Percentiles rank a stretch among this genome's conserved stretches.
These are phyloP conservation scores for Xylaria bambusicola DNA, from an alignment of 495 filamentous ascomycete genomes.

Conservation along the genomic window DNA sequence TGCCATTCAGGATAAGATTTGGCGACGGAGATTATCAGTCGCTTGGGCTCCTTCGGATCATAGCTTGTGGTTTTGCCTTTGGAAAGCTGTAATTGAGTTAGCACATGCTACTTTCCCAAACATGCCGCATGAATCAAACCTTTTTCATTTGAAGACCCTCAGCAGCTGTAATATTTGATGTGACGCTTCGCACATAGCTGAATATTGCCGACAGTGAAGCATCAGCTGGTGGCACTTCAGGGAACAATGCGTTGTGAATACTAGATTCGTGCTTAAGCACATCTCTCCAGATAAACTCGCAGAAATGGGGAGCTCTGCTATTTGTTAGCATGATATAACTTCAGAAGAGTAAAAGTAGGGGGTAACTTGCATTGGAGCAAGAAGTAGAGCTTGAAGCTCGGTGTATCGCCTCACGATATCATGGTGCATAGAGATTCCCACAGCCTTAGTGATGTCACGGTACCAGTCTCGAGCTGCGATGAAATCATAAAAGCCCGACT, in stretches of 20 bases:
- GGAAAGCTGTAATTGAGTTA: constrained; percentile 44
- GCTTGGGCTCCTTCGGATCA: constrained; percentile 88
- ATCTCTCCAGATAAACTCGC: constrained; percentile 91
- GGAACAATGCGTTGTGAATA: constrained; percentile 80
- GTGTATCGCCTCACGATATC: constrained; percentile 76
- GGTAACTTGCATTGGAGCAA: constrained; percentile 41
- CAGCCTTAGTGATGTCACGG: constrained; percentile 73
- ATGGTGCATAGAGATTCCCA: constrained; percentile 80
- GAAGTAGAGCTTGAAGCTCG: constrained; percentile 79
- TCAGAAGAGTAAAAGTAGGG: constrained; percentile 14
- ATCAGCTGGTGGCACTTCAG: constrained; percentile 62
- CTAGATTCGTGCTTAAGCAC: constrained; percentile 73
- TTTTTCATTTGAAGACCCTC: constrained; percentile 80
- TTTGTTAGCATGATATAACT: constrained; percentile 49
- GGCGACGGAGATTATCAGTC: constrained; percentile 83
- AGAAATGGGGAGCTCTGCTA: constrained; percentile 83
- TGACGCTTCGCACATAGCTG: constrained; percentile 72
- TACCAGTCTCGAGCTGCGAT: constrained; percentile 73
- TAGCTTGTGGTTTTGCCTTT: constrained; percentile 83
- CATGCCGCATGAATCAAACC: constrained; percentile 28
- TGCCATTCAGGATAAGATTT: constrained; percentile 85
- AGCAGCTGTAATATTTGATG: constrained; percentile 79
- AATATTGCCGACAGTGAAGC: constrained; percentile 70
- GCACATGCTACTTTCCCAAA: not conserved
- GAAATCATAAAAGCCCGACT: constrained; percentile 88